A percentile compares a stretch with the other conserved stretches of the same genome.
These are phyloP conservation scores for Amphibolis antarctica DNA, from an alignment of 106 monocot species.

Conservation along the genomic window DNA sequence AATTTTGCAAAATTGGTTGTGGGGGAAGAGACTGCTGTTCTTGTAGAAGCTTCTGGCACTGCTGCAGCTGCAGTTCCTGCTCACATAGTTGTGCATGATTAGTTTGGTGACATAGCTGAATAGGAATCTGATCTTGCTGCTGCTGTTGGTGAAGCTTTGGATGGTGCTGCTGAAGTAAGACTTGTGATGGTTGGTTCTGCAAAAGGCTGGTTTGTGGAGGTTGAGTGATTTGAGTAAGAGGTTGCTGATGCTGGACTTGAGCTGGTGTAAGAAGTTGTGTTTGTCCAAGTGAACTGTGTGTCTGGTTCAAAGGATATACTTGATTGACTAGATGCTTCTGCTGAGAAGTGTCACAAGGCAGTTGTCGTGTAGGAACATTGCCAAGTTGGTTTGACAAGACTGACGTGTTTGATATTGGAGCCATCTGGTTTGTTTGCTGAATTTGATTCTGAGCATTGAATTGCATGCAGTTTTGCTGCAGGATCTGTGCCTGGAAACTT, in stretches of 20 bases:
- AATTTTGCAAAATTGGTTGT: slow-evolving; percentile 32
- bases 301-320: slow-evolving; percentile 28
- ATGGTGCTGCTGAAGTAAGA: neutral
- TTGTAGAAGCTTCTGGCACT: slow-evolving; percentile 54
- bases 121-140: slow-evolving; percentile 16
- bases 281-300: slow-evolving; percentile 23
- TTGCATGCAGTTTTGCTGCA: slow-evolving; percentile 53
- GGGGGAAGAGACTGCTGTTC: slow-evolving; percentile 39
- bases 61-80: slow-evolving; percentile 10
- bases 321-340: slow-evolving; percentile 40
- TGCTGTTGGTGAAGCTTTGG: slow-evolving; percentile 15
- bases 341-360: slow-evolving; percentile 30
- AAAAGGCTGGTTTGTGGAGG: slow-evolving; percentile 7
- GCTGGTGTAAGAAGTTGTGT: slow-evolving; percentile 29
- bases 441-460: slow-evolving; percentile 30
- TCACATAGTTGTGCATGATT: slow-evolving; percentile 25
- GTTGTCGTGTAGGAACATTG: slow-evolving; percentile 32
- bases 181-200: slow-evolving; percentile 7
- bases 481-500: slow-evolving; percentile 35
- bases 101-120: slow-evolving; percentile 17
- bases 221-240: slow-evolving; percentile 10
- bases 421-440: slow-evolving; percentile 34
- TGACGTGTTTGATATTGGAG: slow-evolving; percentile 39
- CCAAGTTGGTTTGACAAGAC: slow-evolving; percentile 36
- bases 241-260: slow-evolving; percentile 35